Percentiles rank a stretch among this genome's conserved stretches.
Conservation (phyloP, 1,284 basidiomycete species). For the Salmacisia buchloeana region DNA sequence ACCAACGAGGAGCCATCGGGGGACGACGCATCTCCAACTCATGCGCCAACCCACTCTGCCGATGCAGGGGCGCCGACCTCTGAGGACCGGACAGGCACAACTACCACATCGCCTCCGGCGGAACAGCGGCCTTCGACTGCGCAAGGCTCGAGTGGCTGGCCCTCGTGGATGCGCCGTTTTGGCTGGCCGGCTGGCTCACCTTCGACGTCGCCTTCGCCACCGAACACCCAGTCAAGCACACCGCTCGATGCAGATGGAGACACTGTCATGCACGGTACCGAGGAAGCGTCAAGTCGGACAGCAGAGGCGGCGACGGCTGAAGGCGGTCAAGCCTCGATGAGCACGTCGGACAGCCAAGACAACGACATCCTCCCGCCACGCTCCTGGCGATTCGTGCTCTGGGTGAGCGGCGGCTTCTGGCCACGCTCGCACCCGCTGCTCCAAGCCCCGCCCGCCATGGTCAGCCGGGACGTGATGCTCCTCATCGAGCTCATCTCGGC, state of each 20-base stretch:
- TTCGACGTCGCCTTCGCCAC: too few species aligned
- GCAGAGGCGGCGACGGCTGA: not conserved
- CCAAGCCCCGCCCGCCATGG: not conserved
- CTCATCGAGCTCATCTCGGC: not conserved
- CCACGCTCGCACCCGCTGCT: slow-evolving; percentile 3
- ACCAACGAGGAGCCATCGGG: too few species aligned
- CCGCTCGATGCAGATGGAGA: too few species aligned
- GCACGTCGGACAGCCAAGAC: not conserved
- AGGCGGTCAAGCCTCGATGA: not conserved
- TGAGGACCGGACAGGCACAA: not conserved
- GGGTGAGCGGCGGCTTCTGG: not conserved
- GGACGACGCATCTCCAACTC: too few species aligned
- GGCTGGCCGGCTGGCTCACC: not conserved
- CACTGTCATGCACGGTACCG: too few species aligned
- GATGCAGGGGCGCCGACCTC: too few species aligned
- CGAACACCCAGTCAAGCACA: too few species aligned
- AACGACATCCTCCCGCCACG: not conserved
- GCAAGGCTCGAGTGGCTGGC: not conserved
- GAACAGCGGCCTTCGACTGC: too few species aligned
- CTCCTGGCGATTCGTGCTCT: not conserved
- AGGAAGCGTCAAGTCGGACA: too few species aligned
- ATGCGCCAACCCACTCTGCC: too few species aligned
- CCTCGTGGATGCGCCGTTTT: not conserved
- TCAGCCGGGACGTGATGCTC: not conserved
- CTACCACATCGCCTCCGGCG: too few species aligned